Base-by-base conservation (phyloP, 169 alveolate genomes). In the Plasmodium yoelii region DNA sequence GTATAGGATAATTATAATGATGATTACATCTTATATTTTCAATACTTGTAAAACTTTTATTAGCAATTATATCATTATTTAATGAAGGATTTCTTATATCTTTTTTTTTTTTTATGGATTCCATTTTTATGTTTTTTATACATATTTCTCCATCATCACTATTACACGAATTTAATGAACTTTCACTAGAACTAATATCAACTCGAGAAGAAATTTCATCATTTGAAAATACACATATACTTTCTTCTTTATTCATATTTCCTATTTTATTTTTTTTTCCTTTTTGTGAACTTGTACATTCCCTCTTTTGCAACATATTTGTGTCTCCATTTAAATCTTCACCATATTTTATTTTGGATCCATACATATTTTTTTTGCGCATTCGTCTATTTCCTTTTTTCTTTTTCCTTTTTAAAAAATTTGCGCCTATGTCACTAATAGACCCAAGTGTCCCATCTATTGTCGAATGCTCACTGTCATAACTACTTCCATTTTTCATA, bases 1-100 rank as follows among this genome's bases (percentile, higher is more conserved):
- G 96, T 34, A 93, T 93, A n/a, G 96, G 96, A 63, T 92, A 90
- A 64, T 86, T 82, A 90, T 61, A 93, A 74, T 93, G 96, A 56
- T 93, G 92, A 15, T 92, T 92, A 56, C 96, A 93, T 59, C 96
- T 88, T 15, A 92, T 87, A 56, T 93, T 93, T 87, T 93, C 94
- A 26, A 93, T 87, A 24, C 73, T 69, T n/a, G 94, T 82, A 59
- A 82, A 64, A 15, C 26, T 44, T 55, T 39, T 68, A 82, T 44
- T 82, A 67, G 53, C 68, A 49, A 82, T 6, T 55, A 28, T 51
- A 28, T 55, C 72, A 28, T 82, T 60, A 19, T 22, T 65, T n/a
- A 60, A 24, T 34, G 55, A 24, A 24, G 19, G 24, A 26, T 64
- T 51, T 47, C 13, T 28, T 0, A 24, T 68, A 6, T 19, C 47